Percentiles rank a stretch among this genome's conserved stretches.
phyloP scores from a whole-genome alignment of 1,139 yeast genomes.

The Magnusiomyces ingens region DNA sequence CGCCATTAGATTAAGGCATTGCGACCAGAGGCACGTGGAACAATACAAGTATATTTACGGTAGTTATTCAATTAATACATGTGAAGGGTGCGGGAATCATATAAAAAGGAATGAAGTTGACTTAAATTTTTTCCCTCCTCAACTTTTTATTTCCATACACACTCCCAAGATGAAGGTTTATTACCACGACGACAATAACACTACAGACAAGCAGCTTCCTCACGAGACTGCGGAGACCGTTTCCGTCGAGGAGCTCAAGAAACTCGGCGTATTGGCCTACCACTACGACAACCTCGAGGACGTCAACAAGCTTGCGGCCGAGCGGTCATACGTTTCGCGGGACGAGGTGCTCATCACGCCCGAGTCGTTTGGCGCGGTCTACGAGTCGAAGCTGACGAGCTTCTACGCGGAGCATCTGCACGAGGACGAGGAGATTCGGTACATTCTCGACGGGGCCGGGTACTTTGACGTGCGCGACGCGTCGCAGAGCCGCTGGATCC shows the following conservation, averaged over 20 bases:
- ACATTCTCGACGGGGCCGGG: slow-evolving; percentile 83
- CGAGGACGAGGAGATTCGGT: slow-evolving; percentile 95
- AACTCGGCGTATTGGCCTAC: slow-evolving; percentile 66
- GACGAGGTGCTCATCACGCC: slow-evolving; percentile 63
- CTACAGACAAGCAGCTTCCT: slow-evolving; percentile 56
- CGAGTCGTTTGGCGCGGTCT: slow-evolving; percentile 55
- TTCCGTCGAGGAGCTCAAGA: slow-evolving; percentile 41
- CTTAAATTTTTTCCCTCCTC: too few species aligned
- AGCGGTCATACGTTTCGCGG: slow-evolving; percentile 72
- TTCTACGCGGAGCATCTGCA: slow-evolving; percentile 88
- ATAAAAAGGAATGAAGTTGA: too few species aligned
- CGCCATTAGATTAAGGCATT: too few species aligned
- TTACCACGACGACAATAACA: slow-evolving; percentile 61
- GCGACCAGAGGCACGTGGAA: too few species aligned
- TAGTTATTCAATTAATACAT: too few species aligned
- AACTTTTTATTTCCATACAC: too few species aligned
- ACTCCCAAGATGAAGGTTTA: slow-evolving; percentile 44
- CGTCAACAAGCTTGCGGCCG: slow-evolving; percentile 59
- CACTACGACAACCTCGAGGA: slow-evolving; percentile 46
- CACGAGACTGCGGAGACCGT: slow-evolving; percentile 68
- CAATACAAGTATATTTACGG: too few species aligned
- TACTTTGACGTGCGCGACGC: slow-evolving; percentile 78
- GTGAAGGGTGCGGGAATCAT: too few species aligned
- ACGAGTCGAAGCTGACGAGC: slow-evolving; percentile 55
- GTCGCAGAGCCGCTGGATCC: slow-evolving; percentile 63